phyloP scores from a whole-genome alignment of 306 rosid species.

The Begonia peltatifolia region DNA sequence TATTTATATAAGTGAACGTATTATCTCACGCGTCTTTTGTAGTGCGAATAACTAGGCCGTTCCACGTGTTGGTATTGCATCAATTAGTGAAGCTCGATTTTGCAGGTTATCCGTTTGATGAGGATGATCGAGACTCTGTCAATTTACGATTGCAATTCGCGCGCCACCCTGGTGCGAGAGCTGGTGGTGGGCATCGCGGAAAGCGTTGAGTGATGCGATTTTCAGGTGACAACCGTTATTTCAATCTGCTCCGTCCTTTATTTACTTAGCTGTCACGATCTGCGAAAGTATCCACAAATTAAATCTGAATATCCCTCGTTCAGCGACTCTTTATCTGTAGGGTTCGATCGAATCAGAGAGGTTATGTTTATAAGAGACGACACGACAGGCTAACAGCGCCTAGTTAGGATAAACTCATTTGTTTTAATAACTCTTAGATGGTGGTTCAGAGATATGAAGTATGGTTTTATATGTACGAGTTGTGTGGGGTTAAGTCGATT shows the following conservation, averaged over 20 bases:
- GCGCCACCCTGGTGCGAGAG: slow-evolving; percentile 98
- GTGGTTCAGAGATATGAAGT: slow-evolving; percentile 28
- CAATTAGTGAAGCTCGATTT: slow-evolving; percentile 67
- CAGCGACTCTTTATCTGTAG: slow-evolving; percentile 56
- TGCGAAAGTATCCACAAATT: slow-evolving; percentile 17
- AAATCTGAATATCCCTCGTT: slow-evolving; percentile 37
- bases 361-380: slow-evolving; percentile 42
- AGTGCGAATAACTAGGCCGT: slow-evolving; percentile 6
- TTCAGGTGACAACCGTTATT: slow-evolving; percentile 60
- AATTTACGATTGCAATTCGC: slow-evolving; percentile 94
- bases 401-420: slow-evolving; percentile 32
- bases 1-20: slow-evolving; percentile 17
- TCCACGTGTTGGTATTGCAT: slow-evolving; percentile 43
- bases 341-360: slow-evolving; percentile 36
- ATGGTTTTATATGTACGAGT: slow-evolving; percentile 20
- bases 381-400: slow-evolving; percentile 28
- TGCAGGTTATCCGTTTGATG: slow-evolving; percentile 99
- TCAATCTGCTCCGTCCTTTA: slow-evolving; percentile 28
- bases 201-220: slow-evolving; percentile 60
- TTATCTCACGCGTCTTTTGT: slow-evolving; percentile 30
- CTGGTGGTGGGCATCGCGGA: slow-evolving; percentile 95
- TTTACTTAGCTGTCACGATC: slow-evolving; percentile 27
- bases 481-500: no score
- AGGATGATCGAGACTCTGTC: slow-evolving; percentile 88
- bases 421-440: slow-evolving; percentile 9